Conservation (phyloP, 768 basidiomycete genomes). For the Tulasnella sp. region DNA sequence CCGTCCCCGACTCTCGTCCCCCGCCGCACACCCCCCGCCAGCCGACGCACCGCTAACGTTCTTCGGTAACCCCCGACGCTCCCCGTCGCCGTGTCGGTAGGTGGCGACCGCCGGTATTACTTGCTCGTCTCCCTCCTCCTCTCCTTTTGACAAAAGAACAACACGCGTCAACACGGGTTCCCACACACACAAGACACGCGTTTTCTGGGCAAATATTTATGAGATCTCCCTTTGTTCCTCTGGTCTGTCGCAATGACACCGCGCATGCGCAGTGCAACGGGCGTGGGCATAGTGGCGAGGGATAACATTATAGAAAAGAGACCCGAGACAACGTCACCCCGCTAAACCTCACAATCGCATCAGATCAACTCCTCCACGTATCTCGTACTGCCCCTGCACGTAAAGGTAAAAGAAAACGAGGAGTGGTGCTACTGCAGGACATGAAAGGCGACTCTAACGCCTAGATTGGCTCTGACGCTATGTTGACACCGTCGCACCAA, state of each 20-base stretch:
- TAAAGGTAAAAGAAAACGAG: not conserved
- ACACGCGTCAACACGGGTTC: not conserved
- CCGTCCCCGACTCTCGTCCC: not conserved
- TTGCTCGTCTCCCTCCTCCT: not conserved
- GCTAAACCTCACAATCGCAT: not conserved
- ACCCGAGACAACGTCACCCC: slow-evolving; percentile 1
- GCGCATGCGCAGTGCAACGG: not conserved
- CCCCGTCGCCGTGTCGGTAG: not conserved
- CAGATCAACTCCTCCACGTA: not conserved
- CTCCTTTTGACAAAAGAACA: not conserved
- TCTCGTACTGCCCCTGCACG: not conserved
- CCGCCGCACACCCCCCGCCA: not conserved
- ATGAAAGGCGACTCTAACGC: not conserved
- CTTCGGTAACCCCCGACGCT: not conserved
- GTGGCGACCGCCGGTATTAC: not conserved
- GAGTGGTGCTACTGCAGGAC: not conserved
- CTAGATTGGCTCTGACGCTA: not conserved
- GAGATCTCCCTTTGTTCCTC: not conserved
- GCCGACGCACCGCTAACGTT: not conserved
- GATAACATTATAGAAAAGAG: not conserved
- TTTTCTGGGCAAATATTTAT: not conserved
- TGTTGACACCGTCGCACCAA: not conserved
- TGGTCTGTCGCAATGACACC: not conserved
- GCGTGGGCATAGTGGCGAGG: not conserved
- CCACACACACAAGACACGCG: not conserved